Base-by-base conservation (phyloP, 2,329 filamentous ascomycete species). In the Ploettnerulaceae sp. region DNA sequence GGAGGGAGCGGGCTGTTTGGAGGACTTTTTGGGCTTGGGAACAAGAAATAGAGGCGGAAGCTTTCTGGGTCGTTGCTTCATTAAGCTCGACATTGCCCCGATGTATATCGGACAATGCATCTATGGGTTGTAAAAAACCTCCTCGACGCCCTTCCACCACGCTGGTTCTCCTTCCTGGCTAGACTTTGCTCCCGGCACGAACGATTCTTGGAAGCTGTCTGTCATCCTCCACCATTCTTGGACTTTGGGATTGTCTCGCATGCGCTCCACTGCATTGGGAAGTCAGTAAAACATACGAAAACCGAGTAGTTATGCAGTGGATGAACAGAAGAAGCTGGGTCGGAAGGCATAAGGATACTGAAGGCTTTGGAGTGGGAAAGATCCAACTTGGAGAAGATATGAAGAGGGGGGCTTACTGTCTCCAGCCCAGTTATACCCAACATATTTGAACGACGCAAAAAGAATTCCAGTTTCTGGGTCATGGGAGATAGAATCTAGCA, bases 161-260 rank as follows among this genome's bases (percentile, higher is more conserved):
- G 72, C 62, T n/a, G 76, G 76, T 54, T 72, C 72, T 2, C 78
- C 81, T 5, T 74, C 71, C 55, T 76, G 73, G 51, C 78, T 82
- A 50, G 72, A 74, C 57, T 69, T 72, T 2, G 79, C 79, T 0
- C 79, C 81, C 0, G 74, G 71, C 1, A 83, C 76, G 22, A 84
- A 61, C 34, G 71, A 75, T 65, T 80, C 82, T 67, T 90, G 86
- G 72, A 82, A 87, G 11, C 72, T 71, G 64, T 91, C 86, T 39
- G 86, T 90, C 80, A 90, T 83, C 48, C 70, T 70, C 86, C 86
- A 91, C 87, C 86, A 91, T 64, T 85, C 81, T 45, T 79, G 75
- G 25, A 90, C 83, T 60, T 82, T 82, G 1, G 78, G 75, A 57
- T 89, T 88, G 47, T 78, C 79, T 1, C 75, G 73, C 85, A 90